These are phyloP conservation scores for Luffa acutangula DNA, from an alignment of 306 rosid genomes.

Conservation along the genomic window DNA sequence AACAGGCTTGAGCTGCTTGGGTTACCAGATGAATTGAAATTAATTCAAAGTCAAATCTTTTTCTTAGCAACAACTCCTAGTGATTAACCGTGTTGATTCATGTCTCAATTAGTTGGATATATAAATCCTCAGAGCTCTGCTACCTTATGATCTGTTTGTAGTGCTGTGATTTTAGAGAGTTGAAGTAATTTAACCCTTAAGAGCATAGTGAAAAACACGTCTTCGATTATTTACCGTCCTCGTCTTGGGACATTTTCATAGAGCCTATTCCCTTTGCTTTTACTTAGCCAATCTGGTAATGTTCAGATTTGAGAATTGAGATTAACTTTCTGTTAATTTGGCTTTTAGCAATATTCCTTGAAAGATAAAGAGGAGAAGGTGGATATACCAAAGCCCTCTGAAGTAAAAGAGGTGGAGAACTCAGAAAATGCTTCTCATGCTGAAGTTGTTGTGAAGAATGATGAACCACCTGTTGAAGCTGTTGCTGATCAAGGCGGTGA, in stretches of 20 bases:
- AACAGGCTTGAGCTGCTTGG: neutral
- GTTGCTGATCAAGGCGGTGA: conserved; percentile 21
- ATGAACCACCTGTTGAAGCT: conserved; percentile 23
- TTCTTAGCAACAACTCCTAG: neutral
- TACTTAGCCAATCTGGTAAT: neutral
- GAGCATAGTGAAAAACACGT: neutral
- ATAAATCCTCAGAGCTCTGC: neutral
- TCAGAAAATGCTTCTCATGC: conserved; percentile 26
- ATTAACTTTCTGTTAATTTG: conserved; percentile 11
- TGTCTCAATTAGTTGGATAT: neutral
- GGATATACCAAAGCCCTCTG: conserved; percentile 32
- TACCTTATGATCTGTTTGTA: neutral
- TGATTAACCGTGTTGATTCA: neutral
- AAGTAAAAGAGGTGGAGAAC: conserved; percentile 51
- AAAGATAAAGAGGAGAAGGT: conserved; percentile 43
- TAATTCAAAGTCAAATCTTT: neutral
- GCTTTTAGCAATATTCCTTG: conserved; percentile 54
- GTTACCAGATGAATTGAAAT: neutral
- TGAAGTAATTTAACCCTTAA: neutral
- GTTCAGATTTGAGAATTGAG: neutral
- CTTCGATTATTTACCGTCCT: neutral
- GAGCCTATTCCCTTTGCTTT: neutral
- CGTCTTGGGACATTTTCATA: neutral
- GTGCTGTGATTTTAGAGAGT: neutral
- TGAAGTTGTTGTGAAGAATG: conserved; percentile 34